Evolutionary conservation across 805 yeast species (phyloP).

Genomic region (Metschnikowia drakensbergensis): DNA sequence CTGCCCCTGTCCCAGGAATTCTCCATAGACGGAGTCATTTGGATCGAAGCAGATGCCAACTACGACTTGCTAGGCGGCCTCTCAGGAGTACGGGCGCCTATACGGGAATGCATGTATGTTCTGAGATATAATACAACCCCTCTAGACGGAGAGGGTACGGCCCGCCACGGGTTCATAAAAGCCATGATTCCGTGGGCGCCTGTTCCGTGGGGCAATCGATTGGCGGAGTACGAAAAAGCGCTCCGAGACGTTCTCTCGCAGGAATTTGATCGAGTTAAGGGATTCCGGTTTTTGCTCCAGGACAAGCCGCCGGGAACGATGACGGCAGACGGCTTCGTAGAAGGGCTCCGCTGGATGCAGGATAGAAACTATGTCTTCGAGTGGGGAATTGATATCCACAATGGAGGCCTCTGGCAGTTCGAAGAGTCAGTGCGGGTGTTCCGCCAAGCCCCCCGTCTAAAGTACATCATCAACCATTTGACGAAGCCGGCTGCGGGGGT

Average conservation of each 20-base stretch:
- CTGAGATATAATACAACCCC: slow-evolving; percentile 14
- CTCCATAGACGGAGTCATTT: slow-evolving; percentile 27
- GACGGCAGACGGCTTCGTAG: slow-evolving; percentile 24
- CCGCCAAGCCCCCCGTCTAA: slow-evolving; percentile 23
- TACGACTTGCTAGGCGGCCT: slow-evolving; percentile 10
- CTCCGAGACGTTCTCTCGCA: slow-evolving; percentile 12
- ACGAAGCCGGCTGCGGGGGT: slow-evolving; percentile 35
- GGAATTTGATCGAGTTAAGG: slow-evolving; percentile 25
- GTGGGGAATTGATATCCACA: slow-evolving; percentile 38
- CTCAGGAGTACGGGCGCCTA: slow-evolving; percentile 22
- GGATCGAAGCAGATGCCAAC: slow-evolving; percentile 33
- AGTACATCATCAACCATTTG: slow-evolving; percentile 40
- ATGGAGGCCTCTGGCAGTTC: slow-evolving; percentile 39
- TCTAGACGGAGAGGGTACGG: slow-evolving; percentile 12
- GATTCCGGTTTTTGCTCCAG: slow-evolving; percentile 42
- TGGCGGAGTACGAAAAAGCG: slow-evolving; percentile 17
- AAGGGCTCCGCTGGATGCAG: slow-evolving; percentile 33
- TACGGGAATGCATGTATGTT: slow-evolving; percentile 24
- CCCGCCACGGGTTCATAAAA: slow-evolving; percentile 13
- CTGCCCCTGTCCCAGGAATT: slow-evolving; percentile 3
- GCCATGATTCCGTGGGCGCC: slow-evolving; percentile 48
- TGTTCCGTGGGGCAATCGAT: slow-evolving; percentile 27
- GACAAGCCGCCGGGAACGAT: slow-evolving; percentile 39
- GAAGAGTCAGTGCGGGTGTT: slow-evolving; percentile 32
- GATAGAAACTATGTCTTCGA: slow-evolving; percentile 33